A percentile compares a stretch with the other conserved stretches of the same genome.
phyloP scores from a whole-genome alignment of 257 asterid genomes.

The Ajuga chamaepitys region DNA sequence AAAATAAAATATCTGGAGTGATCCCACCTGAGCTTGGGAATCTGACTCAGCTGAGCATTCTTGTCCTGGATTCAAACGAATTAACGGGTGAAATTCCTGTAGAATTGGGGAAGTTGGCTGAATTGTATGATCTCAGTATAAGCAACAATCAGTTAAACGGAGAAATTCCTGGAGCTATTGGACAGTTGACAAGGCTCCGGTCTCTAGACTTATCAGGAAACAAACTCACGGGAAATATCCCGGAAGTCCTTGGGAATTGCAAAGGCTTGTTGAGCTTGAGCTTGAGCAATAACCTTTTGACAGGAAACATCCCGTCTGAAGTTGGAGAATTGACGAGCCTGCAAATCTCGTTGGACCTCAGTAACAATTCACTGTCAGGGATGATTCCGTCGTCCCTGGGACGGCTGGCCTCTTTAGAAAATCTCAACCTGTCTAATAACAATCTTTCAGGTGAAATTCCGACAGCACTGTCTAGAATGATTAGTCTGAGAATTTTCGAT shows the following conservation, averaged over 20 bases:
- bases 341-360: slow-evolving; percentile 50
- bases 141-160: slow-evolving; percentile 59
- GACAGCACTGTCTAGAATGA: slow-evolving; percentile 39
- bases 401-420: slow-evolving; percentile 38
- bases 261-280: slow-evolving; percentile 32
- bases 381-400: slow-evolving; percentile 51
- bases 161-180: slow-evolving; percentile 47
- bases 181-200: slow-evolving; percentile 35
- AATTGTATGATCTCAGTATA: slow-evolving; percentile 36
- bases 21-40: slow-evolving; percentile 70
- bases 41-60: slow-evolving; percentile 36
- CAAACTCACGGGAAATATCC: slow-evolving; percentile 40
- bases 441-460: slow-evolving; percentile 64
- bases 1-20: slow-evolving; percentile 48
- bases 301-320: slow-evolving; percentile 53
- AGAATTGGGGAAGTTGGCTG: slow-evolving; percentile 37
- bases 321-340: slow-evolving; percentile 44
- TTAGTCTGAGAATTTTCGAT: slow-evolving; percentile 45
- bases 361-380: slow-evolving; percentile 58
- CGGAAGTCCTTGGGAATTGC: slow-evolving; percentile 41
- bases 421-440: slow-evolving; percentile 62
- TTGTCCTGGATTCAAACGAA: slow-evolving; percentile 50
- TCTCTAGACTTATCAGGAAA: slow-evolving; percentile 61
- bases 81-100: slow-evolving; percentile 55
- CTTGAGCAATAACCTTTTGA: slow-evolving; percentile 43